These are phyloP conservation scores for Exserohilum turcica DNA, from an alignment of 2,329 filamentous ascomycete genomes.

Conservation along the genomic window DNA sequence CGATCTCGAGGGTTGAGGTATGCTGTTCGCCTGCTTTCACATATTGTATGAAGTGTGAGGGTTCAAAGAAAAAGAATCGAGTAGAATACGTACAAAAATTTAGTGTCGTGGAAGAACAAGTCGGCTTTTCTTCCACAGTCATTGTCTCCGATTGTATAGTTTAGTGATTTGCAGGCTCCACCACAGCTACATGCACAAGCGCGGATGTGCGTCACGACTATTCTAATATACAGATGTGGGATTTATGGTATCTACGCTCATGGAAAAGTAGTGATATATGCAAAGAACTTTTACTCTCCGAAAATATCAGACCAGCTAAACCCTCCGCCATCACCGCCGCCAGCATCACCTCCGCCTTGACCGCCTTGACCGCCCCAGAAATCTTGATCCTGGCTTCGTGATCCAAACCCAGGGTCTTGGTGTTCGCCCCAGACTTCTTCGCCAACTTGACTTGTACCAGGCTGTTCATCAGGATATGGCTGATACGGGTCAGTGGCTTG, in stretches of 20 bases:
- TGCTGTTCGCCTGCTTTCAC: no score
- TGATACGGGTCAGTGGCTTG: constrained; percentile 32
- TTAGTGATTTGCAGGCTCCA: background rate
- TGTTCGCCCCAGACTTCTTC: constrained; percentile 39
- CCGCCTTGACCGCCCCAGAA: constrained; percentile 34
- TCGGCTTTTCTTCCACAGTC: no score
- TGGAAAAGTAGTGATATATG: constrained; percentile 5
- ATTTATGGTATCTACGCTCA: constrained; percentile 3
- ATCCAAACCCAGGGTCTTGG: constrained; percentile 34
- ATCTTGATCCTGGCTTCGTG: constrained; percentile 29
- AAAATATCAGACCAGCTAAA: constrained; percentile 37
- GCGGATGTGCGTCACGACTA: background rate
- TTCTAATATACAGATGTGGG: background rate
- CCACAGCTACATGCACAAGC: constrained; percentile 1
- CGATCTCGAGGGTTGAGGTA: no score
- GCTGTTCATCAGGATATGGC: constrained; percentile 26
- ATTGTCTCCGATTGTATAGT: no score
- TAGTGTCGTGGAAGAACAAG: no score
- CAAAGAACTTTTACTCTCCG: constrained; percentile 9
- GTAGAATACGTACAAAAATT: no score
- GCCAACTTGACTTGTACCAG: constrained; percentile 17
- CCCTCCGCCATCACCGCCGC: constrained; percentile 26
- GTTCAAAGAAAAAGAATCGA: no score
- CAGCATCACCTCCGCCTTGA: constrained; percentile 45
- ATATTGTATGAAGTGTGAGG: no score